phyloP scores from a whole-genome alignment of 2,329 filamentous ascomycete genomes.

The Neofusicoccum laricinum region DNA sequence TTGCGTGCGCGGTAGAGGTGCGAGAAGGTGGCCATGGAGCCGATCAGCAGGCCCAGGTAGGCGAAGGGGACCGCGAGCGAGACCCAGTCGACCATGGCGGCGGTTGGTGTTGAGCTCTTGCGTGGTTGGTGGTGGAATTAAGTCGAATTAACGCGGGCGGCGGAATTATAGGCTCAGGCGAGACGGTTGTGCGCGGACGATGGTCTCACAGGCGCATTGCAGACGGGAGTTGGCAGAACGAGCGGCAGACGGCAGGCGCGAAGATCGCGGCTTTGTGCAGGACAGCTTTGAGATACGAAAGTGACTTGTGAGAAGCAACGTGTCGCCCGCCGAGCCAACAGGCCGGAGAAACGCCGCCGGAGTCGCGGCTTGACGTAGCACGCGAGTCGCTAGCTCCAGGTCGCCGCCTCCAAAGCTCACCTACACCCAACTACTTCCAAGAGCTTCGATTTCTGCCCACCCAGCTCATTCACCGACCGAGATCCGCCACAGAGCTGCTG shows the following conservation, averaged over 20 bases:
- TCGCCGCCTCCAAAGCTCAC: neutral
- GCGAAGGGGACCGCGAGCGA: slow-evolving; percentile 82
- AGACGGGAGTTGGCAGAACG: neutral
- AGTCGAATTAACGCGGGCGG: neutral
- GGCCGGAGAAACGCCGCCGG: neutral
- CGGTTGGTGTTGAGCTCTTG: neutral
- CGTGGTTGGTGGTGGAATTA: neutral
- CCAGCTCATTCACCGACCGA: neutral
- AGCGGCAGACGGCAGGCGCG: slow-evolving; percentile 1
- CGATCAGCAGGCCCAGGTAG: slow-evolving; percentile 83
- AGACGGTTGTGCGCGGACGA: neutral
- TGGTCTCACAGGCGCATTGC: slow-evolving; percentile 6
- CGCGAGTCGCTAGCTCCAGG: slow-evolving; percentile 2
- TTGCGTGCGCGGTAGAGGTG: slow-evolving; percentile 91
- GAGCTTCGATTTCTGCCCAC: neutral
- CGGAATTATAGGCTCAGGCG: neutral
- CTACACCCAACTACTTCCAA: neutral
- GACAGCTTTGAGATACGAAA: neutral
- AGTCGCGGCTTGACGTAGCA: slow-evolving; percentile 11
- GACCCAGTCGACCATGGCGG: slow-evolving; percentile 67
- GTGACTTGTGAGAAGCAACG: slow-evolving; percentile 4
- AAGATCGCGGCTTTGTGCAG: slow-evolving; percentile 1
- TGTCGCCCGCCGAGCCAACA: neutral
- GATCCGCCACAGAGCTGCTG: neutral
- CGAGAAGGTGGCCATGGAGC: slow-evolving; percentile 88